Conservation (phyloP, 2,329 filamentous ascomycete genomes). For the Fusarium drepaniforme region DNA sequence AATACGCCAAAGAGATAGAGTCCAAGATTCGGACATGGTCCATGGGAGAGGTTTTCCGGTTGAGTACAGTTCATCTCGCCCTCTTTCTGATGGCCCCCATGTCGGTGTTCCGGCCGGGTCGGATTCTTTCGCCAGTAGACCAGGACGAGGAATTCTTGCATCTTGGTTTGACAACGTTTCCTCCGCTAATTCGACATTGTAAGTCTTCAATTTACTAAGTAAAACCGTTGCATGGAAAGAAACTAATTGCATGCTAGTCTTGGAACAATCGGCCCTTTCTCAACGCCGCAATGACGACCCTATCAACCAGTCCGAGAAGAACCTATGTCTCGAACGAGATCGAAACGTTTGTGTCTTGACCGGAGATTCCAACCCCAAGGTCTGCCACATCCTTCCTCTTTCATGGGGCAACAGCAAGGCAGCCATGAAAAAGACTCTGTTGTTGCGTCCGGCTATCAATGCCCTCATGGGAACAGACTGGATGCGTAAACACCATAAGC, state of each 20-base stretch:
- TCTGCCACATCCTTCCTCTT: not conserved
- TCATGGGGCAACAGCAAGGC: not conserved
- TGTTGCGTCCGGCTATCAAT: not conserved
- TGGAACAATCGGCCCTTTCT: not conserved
- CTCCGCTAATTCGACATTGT: not conserved
- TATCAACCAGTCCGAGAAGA: not conserved
- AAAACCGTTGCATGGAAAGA: not conserved
- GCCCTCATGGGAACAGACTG: not conserved
- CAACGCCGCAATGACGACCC: not conserved
- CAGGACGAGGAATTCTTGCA: not conserved
- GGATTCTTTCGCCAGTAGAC: not conserved
- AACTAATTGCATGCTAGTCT: not conserved
- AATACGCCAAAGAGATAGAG: not conserved
- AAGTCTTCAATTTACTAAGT: not conserved
- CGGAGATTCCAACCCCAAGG: not conserved
- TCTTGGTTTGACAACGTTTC: not conserved
- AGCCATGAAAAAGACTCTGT: not conserved
- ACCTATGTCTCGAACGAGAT: not conserved
- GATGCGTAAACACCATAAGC: not conserved
- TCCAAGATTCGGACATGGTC: not conserved
- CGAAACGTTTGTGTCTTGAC: not conserved
- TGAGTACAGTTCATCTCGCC: not conserved
- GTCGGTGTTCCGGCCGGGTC: not conserved
- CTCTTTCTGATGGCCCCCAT: not conserved
- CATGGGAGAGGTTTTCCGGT: not conserved